Evolutionary conservation across 2,329 filamentous ascomycete species (phyloP).

Genomic region (Cylindrodendrum hubeiense): DNA sequence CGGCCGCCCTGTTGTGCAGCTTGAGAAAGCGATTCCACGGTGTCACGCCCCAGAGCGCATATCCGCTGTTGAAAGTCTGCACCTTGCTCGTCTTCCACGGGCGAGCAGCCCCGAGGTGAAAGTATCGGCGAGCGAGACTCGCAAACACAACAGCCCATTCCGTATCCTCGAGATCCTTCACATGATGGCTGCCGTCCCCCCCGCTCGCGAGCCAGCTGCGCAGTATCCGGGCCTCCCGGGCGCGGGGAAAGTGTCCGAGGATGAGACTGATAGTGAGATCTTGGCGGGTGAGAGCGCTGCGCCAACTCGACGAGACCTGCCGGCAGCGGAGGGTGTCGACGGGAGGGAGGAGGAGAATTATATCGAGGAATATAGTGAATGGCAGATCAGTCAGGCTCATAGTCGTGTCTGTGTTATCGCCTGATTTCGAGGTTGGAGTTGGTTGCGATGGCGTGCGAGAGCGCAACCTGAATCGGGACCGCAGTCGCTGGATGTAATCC

Average conservation of each 20-base stretch:
- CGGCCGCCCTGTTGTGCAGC: slow-evolving; percentile 53
- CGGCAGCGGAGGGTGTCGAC: slow-evolving; percentile 64
- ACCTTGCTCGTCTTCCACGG: slow-evolving; percentile 51
- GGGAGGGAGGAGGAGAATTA: slow-evolving; percentile 62
- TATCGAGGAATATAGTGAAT: slow-evolving; percentile 69
- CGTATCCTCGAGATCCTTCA: slow-evolving; percentile 28
- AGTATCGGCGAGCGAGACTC: slow-evolving; percentile 65
- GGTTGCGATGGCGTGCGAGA: slow-evolving; percentile 7
- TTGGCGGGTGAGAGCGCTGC: slow-evolving; percentile 61
- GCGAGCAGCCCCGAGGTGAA: slow-evolving; percentile 61
- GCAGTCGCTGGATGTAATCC: slow-evolving; percentile 15
- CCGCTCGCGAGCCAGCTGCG: slow-evolving; percentile 27
- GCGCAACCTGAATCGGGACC: slow-evolving; percentile 13
- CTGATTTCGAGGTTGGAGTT: neutral
- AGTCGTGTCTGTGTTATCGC: slow-evolving; percentile 37
- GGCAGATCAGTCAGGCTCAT: slow-evolving; percentile 60
- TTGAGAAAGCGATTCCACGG: slow-evolving; percentile 61
- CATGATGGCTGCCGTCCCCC: neutral
- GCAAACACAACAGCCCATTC: slow-evolving; percentile 61
- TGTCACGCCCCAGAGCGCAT: slow-evolving; percentile 51
- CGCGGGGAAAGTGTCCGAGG: slow-evolving; percentile 63
- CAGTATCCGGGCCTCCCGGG: slow-evolving; percentile 63
- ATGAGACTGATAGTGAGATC: slow-evolving; percentile 61
- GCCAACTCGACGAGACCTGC: slow-evolving; percentile 63
- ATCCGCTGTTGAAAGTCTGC: slow-evolving; percentile 32